Evolutionary conservation across 139 green algal genomes (phyloP).

Genomic region (Chlorella sp.): DNA sequence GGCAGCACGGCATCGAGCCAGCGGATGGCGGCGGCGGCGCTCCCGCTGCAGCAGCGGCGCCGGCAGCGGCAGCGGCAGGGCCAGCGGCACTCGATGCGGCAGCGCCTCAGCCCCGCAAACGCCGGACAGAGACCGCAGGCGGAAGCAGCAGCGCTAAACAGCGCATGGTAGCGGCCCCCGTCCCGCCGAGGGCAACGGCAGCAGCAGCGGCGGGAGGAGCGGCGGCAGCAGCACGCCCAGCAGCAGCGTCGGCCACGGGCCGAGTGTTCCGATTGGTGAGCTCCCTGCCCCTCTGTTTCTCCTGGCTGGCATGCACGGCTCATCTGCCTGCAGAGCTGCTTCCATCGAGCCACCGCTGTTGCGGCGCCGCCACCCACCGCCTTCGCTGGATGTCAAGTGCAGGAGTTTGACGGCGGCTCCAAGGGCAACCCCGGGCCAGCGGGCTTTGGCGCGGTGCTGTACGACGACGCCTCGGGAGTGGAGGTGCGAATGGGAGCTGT

Average conservation of each 20-base stretch:
- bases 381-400: background rate
- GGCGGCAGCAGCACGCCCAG: background rate
- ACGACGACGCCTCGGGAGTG: conserved; percentile 6
- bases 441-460: conserved; percentile 58
- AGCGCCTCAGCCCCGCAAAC: background rate
- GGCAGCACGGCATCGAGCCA: background rate
- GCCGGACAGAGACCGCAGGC: background rate
- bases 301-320: too few relatives aligned
- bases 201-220: background rate
- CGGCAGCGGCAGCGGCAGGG: background rate
- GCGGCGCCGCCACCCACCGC: too few relatives aligned
- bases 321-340: too few relatives aligned
- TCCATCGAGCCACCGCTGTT: too few relatives aligned
- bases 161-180: background rate
- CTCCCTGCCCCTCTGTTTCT: background rate
- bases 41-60: background rate
- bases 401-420: conserved; percentile 64
- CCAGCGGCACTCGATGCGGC: background rate
- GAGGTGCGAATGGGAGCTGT: conserved; percentile 25
- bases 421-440: conserved; percentile 57
- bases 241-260: background rate
- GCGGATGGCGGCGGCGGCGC: background rate
- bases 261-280: conserved; percentile 17
- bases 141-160: background rate
- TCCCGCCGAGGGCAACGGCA: background rate